Base-by-base conservation (phyloP, 805 yeast species). In the Spathaspora gorwiae region DNA sequence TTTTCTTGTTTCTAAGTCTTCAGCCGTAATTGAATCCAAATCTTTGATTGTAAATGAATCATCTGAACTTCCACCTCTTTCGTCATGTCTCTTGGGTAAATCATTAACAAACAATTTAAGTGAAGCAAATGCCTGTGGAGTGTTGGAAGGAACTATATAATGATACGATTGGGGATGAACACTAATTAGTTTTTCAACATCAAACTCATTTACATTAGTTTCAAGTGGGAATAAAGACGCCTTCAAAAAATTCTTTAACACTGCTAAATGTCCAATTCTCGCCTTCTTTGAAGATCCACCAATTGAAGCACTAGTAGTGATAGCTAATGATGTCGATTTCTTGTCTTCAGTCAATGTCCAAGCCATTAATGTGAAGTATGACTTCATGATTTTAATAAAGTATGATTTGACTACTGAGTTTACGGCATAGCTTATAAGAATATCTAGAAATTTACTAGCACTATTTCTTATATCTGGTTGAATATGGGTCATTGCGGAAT, bases 401-500 rank as follows among this genome's bases (percentile, higher is more conserved):
- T 81, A 75, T 15, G 80, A 70, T 43, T 83, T 73, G 6, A 81
- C 78, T 10, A 87, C 62, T 7, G 84, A 71, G 37, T 71, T 76
- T 5, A 46, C 24, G 26, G 82, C 78, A 45, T 73, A 65, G 38
- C 74, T 69, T n/a, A 89, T 60, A 44, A 90, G 59, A 3, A 82
- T 71, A 35, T 74, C 70, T 26, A 90, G 65, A 54, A 85, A 87
- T 47, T 75, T 78, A 0, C 92, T 79, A 1, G 95, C 80, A 48
- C 87, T 90, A 38, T 79, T 78, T 45, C 96, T 76, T 26, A 94
- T 81, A 4, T 80, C 81, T 1, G 89, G 82, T 29, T 77, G 77
- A 35, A 94, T 85, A 61, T 94, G 97, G 13, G 97, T 86, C 97
- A 94, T 92, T 3, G 96, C 95, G 43, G 92, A 84, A 54, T 85